Conservation (phyloP, 2,329 filamentous ascomycete species). For the Aspergillus tamarii region DNA sequence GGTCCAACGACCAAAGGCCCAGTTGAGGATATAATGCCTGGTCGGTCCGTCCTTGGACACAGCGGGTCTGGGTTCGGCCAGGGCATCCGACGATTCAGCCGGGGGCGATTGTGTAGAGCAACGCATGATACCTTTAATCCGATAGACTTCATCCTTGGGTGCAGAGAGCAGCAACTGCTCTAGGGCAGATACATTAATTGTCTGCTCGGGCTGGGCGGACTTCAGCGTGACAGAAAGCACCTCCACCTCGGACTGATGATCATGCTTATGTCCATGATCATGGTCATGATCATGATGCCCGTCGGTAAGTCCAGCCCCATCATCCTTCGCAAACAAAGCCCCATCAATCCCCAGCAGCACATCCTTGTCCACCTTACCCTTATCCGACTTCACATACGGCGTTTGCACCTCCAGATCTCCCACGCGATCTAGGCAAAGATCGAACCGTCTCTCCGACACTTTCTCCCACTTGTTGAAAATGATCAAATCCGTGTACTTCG, state of each 20-base stretch:
- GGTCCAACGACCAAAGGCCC: conserved; percentile 96
- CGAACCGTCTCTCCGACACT: conserved; percentile 72
- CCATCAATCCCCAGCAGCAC: conserved; percentile 87
- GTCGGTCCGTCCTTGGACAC: conserved; percentile 33
- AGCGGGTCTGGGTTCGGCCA: conserved; percentile 26
- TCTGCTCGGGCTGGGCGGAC: conserved; percentile 41
- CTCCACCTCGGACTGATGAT: conserved; percentile 86
- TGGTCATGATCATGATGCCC: conserved; percentile 40
- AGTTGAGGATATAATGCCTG: conserved; percentile 85
- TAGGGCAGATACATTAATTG: conserved; percentile 63
- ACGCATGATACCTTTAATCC: conserved; percentile 77
- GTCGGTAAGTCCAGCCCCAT: conserved; percentile 30
- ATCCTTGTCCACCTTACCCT: conserved; percentile 75
- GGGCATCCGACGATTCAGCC: conserved; percentile 51
- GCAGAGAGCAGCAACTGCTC: conserved; percentile 69
- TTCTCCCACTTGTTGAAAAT: conserved; percentile 93
- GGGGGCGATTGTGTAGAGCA: conserved; percentile 44
- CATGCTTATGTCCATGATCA: conserved; percentile 47
- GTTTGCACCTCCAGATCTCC: conserved; percentile 80
- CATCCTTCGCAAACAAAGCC: conserved; percentile 58
- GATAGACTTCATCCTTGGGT: conserved; percentile 91
- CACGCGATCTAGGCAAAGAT: conserved; percentile 76
- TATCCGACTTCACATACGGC: conserved; percentile 82
- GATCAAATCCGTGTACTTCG: conserved; percentile 84
- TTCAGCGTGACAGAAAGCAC: conserved; percentile 80